Evolutionary conservation across 2,329 filamentous ascomycete genomes (phyloP).

Genomic region (Penicillium sp.): DNA sequence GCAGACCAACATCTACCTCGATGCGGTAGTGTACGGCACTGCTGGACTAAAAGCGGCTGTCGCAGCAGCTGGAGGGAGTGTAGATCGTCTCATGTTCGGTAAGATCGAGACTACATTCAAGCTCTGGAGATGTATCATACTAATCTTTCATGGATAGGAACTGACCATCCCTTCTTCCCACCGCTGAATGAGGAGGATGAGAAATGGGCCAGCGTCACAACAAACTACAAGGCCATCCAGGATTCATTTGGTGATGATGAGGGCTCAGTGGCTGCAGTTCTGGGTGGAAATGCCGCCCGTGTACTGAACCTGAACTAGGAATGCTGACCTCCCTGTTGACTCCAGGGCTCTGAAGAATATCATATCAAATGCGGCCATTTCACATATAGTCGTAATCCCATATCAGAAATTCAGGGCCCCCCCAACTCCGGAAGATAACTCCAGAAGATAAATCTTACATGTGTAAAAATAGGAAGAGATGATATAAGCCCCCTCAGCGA

Average conservation of each 20-base stretch:
- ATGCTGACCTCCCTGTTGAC: neutral
- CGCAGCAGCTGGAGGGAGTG: conserved; percentile 57
- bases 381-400: neutral
- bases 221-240: conserved; percentile 47
- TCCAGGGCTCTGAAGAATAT: neutral
- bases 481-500: neutral
- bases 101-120: conserved; percentile 4
- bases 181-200: conserved; percentile 35
- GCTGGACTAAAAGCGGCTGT: conserved; percentile 70
- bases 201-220: conserved; percentile 48
- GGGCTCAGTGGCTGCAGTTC: conserved; percentile 33
- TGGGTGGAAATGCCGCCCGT: conserved; percentile 47
- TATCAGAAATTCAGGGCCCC: neutral
- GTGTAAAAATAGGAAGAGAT: neutral
- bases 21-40: conserved; percentile 60
- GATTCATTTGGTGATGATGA: conserved; percentile 34
- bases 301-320: conserved; percentile 37
- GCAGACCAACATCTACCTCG: conserved; percentile 77
- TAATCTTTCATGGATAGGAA: conserved; percentile 28
- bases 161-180: conserved; percentile 48
- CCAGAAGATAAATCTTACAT: neutral
- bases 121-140: neutral
- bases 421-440: neutral
- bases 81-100: conserved; percentile 44
- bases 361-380: neutral